phyloP scores from a whole-genome alignment of 1,139 yeast species.

The Lodderomyces margitis region DNA sequence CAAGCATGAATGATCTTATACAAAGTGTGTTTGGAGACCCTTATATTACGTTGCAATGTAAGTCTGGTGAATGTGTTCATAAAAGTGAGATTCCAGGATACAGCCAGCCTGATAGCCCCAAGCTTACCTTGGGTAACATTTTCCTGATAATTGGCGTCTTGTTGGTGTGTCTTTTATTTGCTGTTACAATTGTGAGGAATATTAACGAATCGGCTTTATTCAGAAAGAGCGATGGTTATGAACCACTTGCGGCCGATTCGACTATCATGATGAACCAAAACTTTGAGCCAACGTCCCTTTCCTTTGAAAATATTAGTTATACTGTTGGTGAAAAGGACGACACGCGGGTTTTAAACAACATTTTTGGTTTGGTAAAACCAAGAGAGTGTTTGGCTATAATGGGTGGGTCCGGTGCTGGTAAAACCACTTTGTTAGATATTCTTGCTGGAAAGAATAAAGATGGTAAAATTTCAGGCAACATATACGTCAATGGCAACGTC shows the following conservation, averaged over 20 bases:
- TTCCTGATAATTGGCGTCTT: constrained; percentile 52
- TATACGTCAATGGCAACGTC: constrained; percentile 70
- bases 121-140: constrained; percentile 49
- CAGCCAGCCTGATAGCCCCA: constrained; percentile 58
- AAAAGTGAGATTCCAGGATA: constrained; percentile 92
- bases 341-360: constrained; percentile 50
- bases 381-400: constrained; percentile 91
- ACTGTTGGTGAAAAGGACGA: constrained; percentile 36
- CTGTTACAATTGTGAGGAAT: constrained; percentile 48
- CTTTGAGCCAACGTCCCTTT: constrained; percentile 71
- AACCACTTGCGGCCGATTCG: constrained; percentile 32
- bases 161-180: constrained; percentile 32
- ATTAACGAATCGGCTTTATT: constrained; percentile 67
- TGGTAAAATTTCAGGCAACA: constrained; percentile 63
- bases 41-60: constrained; percentile 73
- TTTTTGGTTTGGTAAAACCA: constrained; percentile 78
- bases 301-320: constrained; percentile 73
- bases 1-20: constrained; percentile 92
- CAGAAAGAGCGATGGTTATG: constrained; percentile 25
- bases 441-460: constrained; percentile 83
- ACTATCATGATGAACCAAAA: constrained; percentile 45
- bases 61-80: constrained; percentile 88
- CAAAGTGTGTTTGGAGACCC: constrained; percentile 92
- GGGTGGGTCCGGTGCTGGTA: constrained; percentile 99
- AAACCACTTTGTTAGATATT: constrained; percentile 87